Base-by-base conservation (phyloP, 805 yeast species). In the Yamadazyma philogaea region DNA sequence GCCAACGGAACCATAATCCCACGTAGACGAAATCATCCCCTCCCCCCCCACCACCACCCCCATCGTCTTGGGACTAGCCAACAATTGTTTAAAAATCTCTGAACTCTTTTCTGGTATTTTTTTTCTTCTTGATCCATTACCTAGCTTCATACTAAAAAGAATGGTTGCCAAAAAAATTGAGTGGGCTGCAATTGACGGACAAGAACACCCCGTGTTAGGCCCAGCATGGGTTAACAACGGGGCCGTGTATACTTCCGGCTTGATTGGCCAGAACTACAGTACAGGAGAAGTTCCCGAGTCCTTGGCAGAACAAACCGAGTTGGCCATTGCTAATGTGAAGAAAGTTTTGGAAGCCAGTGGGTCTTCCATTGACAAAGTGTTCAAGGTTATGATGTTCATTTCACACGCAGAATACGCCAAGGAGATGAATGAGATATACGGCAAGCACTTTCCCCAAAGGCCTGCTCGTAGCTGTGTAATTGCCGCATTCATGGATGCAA, bases 381-480 rank as follows among this genome's bases (percentile, higher is more conserved):
- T 77, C 51, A 78, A 78, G 56, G 79, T 76, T 0, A 55, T 75
- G 40, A 61, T 76, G 46, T 76, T 77, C 54, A 68, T 78, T 39
- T 59, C 66, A 19, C 66, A 76, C 48, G 63, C 68, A 19, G 56
- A 61, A 22, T 68, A 74, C 49, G 70, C 73, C 14, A 54, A 66
- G 5, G 57, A 51, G 19, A 65, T 78, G 49, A 78, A 78, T 58
- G 53, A 63, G 35, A 64, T 77, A 32, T 78, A 77, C 54, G 62
- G 60, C 14, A 64, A 70, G 47, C 63, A 66, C 53, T 73, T 78
- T 62, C 66, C 69, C 2, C 61, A 64, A 34, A 63, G 66, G 48
- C 83, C 83, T 15, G 78, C 79, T 6, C 69, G 83, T 64, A 68
- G 75, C 36, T 74, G 79, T 54, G 64, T 78, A 28, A 63, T 74